Evolutionary conservation across 345 rosid genomes (phyloP).

Genomic region (Boechera stricta): DNA sequence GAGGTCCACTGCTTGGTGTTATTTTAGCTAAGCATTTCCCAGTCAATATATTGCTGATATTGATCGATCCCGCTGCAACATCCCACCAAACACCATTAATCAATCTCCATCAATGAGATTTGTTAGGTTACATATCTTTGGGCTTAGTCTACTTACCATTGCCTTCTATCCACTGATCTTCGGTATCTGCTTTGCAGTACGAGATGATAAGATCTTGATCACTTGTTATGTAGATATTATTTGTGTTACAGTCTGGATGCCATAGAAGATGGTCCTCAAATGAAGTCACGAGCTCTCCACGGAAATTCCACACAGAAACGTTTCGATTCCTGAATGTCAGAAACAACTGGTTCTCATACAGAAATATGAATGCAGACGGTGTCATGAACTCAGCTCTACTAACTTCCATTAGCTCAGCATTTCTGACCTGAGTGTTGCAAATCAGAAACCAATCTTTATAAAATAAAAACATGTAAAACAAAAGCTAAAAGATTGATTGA

Average conservation of each 20-base stretch:
- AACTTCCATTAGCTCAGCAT: constrained; percentile 84
- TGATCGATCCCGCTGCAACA: constrained; percentile 80
- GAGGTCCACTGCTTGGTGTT: constrained; percentile 63
- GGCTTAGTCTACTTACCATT: constrained; percentile 57
- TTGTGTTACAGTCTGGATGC: constrained; percentile 98
- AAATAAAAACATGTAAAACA: background rate
- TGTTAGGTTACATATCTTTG: background rate
- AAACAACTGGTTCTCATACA: constrained; percentile 94
- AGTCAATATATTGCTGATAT: constrained; percentile 88
- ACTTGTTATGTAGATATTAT: constrained; percentile 92
- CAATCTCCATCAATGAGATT: constrained; percentile 7
- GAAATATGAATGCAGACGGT: constrained; percentile 94
- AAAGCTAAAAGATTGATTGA: background rate
- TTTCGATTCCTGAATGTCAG: constrained; percentile 85
- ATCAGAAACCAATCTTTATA: constrained; percentile 6
- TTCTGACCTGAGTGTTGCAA: constrained; percentile 65
- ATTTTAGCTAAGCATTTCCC: constrained; percentile 96
- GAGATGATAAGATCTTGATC: constrained; percentile 99
- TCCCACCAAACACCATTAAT: background rate
- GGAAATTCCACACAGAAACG: constrained; percentile 95
- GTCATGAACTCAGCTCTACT: constrained; percentile 80
- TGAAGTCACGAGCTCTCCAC: constrained; percentile 95
- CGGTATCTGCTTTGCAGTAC: constrained; percentile 93
- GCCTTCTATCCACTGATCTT: constrained; percentile 91
- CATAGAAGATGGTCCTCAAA: constrained; percentile 96